A percentile compares a stretch with the other conserved stretches of the same genome.
These are phyloP conservation scores for Adansonia grandidieri DNA, from an alignment of 441 rosid species.

Conservation along the genomic window DNA sequence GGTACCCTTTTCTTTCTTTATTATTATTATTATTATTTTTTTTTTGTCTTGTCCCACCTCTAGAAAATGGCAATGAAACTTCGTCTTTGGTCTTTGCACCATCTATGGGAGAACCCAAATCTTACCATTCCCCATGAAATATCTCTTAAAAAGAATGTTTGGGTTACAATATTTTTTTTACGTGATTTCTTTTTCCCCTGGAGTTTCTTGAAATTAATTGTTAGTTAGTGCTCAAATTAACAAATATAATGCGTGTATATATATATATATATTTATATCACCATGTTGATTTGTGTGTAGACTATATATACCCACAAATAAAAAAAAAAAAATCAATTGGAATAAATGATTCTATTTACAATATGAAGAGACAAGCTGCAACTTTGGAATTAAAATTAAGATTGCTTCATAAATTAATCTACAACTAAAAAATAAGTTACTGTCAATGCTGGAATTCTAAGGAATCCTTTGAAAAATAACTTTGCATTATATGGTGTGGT, in stretches of 20 bases:
- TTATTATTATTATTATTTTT: background rate
- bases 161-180: background rate
- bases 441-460: background rate
- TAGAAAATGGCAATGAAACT: background rate
- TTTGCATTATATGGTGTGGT: background rate
- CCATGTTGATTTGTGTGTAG: background rate
- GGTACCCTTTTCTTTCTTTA: background rate
- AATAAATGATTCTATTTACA: background rate
- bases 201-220: background rate
- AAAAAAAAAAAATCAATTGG: background rate
- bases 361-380: background rate
- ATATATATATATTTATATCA: background rate
- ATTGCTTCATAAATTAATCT: background rate
- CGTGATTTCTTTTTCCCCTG: background rate
- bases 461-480: background rate
- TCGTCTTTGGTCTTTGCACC: conserved; percentile 16
- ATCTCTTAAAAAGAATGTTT: conserved; percentile 25
- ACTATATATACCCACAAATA: background rate
- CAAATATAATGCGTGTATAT: background rate
- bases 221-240: background rate
- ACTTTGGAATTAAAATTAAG: conserved; percentile 3
- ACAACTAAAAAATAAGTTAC: background rate
- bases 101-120: background rate
- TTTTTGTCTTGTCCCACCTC: background rate
- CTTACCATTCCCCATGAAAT: conserved; percentile 25